phyloP scores from a whole-genome alignment of 2,329 filamentous ascomycete genomes.

The Sphaerostilbella broomeana region DNA sequence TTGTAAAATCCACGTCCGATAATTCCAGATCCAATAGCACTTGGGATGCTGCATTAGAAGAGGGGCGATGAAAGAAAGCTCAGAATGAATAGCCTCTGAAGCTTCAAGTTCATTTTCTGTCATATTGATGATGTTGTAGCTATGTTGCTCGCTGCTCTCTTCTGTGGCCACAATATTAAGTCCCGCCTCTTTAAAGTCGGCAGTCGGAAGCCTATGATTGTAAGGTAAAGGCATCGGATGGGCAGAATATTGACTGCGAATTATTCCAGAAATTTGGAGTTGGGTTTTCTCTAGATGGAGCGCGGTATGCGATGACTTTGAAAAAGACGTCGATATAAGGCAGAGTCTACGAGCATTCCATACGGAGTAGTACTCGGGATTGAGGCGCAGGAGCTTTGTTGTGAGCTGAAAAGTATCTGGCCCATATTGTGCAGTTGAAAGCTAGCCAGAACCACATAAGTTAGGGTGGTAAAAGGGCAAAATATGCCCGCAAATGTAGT shows the following conservation, averaged over 20 bases:
- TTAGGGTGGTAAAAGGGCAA: no score
- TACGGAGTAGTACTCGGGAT: conserved; percentile 85
- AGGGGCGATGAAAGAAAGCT: conserved; percentile 77
- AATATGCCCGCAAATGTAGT: no score
- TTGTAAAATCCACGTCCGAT: conserved; percentile 77
- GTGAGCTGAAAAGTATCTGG: conserved; percentile 65
- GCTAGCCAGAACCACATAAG: no score
- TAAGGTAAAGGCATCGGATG: conserved; percentile 51
- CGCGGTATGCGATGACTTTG: conserved; percentile 43
- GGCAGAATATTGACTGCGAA: conserved; percentile 57
- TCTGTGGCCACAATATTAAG: conserved; percentile 49
- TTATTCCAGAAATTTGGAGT: conserved; percentile 18
- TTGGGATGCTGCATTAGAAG: conserved; percentile 83
- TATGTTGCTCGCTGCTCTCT: no score
- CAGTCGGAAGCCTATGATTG: no score
- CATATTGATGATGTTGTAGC: conserved; percentile 3
- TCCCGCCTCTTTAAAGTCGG: conserved; percentile 38
- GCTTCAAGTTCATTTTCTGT: conserved; percentile 18
- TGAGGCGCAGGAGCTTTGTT: conserved; percentile 65
- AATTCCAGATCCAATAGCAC: conserved; percentile 99
- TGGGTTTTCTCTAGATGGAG: conserved; percentile 43
- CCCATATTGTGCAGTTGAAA: no score
- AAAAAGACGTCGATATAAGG: conserved; percentile 54
- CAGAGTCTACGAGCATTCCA: conserved; percentile 81
- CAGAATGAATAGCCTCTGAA: conserved; percentile 56